phyloP scores from a whole-genome alignment of 139 green algal species.

The Tetraselmis striata region DNA sequence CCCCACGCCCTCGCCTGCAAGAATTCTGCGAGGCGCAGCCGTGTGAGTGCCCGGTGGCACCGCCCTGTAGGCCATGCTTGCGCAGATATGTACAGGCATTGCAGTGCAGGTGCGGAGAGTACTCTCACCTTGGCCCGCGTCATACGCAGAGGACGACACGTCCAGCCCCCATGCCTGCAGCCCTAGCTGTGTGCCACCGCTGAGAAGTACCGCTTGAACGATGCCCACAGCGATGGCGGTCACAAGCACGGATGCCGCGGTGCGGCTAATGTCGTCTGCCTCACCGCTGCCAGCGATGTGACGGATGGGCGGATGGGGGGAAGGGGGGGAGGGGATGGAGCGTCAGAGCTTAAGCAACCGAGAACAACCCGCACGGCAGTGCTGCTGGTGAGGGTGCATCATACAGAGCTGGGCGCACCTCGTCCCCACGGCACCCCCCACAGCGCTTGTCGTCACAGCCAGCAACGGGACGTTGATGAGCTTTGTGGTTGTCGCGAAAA shows the following conservation, averaged over 20 bases:
- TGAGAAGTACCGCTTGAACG: not conserved
- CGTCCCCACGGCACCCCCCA: slow-evolving; percentile 37
- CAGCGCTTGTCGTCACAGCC: slow-evolving; percentile 54
- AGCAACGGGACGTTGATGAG: slow-evolving; percentile 72
- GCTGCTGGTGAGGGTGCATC: too few species aligned
- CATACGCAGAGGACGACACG: not conserved
- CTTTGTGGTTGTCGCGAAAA: slow-evolving; percentile 69
- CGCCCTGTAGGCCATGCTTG: not conserved
- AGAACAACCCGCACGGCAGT: too few species aligned
- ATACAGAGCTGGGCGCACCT: not conserved
- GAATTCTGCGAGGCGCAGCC: slow-evolving; percentile 13
- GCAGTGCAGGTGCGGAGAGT: too few species aligned
- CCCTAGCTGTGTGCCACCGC: not conserved
- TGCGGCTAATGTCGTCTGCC: not conserved
- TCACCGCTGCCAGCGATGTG: not conserved
- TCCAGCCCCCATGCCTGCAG: not conserved
- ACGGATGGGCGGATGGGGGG: too few species aligned
- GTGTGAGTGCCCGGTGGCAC: not conserved
- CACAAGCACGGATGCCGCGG: not conserved
- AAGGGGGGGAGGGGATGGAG: too few species aligned
- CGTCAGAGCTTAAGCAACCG: too few species aligned
- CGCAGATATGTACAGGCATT: too few species aligned
- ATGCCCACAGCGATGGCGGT: not conserved
- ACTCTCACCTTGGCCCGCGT: not conserved
- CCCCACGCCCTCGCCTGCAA: slow-evolving; percentile 50